A percentile compares a stretch with the other conserved stretches of the same genome.
Conservation (phyloP, 2,329 filamentous ascomycete species). For the Fusarium luffae region DNA sequence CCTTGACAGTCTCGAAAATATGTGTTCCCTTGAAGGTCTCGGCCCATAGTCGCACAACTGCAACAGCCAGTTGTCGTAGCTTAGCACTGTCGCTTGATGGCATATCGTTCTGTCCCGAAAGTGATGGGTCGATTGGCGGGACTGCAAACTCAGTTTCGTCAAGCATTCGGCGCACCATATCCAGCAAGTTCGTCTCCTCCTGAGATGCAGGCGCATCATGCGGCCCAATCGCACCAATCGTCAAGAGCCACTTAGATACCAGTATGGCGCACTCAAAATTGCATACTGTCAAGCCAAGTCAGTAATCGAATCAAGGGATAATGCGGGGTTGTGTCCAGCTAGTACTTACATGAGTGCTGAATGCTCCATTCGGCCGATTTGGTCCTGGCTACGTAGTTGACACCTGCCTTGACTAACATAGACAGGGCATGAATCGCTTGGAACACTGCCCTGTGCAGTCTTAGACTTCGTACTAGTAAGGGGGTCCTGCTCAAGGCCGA, state of each 20-base stretch:
- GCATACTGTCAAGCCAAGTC: slow-evolving; percentile 56
- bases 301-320: slow-evolving; percentile 17
- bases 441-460: slow-evolving; percentile 71
- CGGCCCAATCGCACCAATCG: slow-evolving; percentile 63
- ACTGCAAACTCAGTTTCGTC: slow-evolving; percentile 72
- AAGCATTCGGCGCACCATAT: slow-evolving; percentile 67
- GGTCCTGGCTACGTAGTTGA: slow-evolving; percentile 70
- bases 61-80: slow-evolving; percentile 66
- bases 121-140: slow-evolving; percentile 64
- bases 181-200: slow-evolving; percentile 66
- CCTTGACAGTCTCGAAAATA: slow-evolving; percentile 69
- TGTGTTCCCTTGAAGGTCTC: slow-evolving; percentile 71
- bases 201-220: slow-evolving; percentile 60
- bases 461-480: slow-evolving; percentile 66
- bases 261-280: slow-evolving; percentile 71
- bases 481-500: slow-evolving; percentile 69
- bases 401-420: slow-evolving; percentile 71
- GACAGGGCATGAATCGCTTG: slow-evolving; percentile 76
- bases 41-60: slow-evolving; percentile 70
- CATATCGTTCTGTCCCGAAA: slow-evolving; percentile 59
- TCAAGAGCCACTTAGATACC: slow-evolving; percentile 70
- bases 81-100: slow-evolving; percentile 61
- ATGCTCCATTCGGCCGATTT: slow-evolving; percentile 73
- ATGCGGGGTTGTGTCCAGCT: not conserved
- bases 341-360: slow-evolving; percentile 66